Evolutionary conservation across 805 yeast species (phyloP).

Genomic region (Saturnispora galanensis): DNA sequence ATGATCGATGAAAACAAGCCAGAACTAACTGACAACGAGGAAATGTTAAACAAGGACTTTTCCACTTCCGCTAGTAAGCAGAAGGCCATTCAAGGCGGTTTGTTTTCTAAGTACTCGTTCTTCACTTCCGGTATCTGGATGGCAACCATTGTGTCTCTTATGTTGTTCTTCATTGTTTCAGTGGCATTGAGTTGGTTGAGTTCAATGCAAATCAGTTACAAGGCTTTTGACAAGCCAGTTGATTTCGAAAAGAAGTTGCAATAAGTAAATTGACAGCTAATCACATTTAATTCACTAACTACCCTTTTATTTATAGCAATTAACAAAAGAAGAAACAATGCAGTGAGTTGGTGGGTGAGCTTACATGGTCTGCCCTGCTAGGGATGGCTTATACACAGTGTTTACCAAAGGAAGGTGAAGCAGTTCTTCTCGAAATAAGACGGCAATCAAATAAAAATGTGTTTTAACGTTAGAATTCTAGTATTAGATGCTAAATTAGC

Average conservation of each 20-base stretch:
- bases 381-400: too few species aligned
- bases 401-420: too few species aligned
- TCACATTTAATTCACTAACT: too few species aligned
- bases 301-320: too few species aligned
- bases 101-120: conserved; percentile 58
- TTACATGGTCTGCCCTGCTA: too few species aligned
- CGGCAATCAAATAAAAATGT: too few species aligned
- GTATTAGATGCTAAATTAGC: too few species aligned
- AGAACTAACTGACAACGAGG: not conserved
- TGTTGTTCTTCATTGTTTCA: conserved; percentile 47
- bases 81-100: conserved; percentile 24
- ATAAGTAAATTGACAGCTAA: conserved; percentile 8
- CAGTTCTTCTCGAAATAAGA: too few species aligned
- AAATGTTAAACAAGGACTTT: not conserved
- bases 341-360: too few species aligned
- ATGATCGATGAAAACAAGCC: conserved; percentile 13
- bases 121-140: conserved; percentile 78
- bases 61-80: not conserved
- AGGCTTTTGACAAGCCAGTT: conserved; percentile 66
- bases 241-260: conserved; percentile 40
- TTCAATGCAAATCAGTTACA: conserved; percentile 66
- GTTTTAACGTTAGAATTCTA: too few species aligned
- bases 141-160: conserved; percentile 54
- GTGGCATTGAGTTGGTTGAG: conserved; percentile 65
- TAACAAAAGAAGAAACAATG: too few species aligned